These are phyloP conservation scores for Alternaria atra DNA, from an alignment of 2,329 filamentous ascomycete species.

Conservation along the genomic window DNA sequence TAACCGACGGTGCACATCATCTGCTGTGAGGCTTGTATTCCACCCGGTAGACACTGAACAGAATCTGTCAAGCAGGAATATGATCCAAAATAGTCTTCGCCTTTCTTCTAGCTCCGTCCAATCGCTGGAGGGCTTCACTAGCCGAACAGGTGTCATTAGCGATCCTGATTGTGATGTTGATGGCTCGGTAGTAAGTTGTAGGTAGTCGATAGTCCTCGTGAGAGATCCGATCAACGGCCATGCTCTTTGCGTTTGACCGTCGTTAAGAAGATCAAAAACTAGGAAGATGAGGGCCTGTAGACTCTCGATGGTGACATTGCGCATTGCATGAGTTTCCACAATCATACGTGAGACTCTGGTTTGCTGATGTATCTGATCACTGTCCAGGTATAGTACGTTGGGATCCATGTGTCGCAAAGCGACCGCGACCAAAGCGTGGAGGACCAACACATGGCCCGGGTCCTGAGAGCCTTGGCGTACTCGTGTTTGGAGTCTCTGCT, in stretches of 20 bases:
- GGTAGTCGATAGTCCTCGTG: constrained; percentile 45
- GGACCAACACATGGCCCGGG: constrained; percentile 31
- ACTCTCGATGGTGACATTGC: constrained; percentile 39
- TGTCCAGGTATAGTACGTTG: constrained; percentile 32
- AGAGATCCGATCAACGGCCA: constrained; percentile 48
- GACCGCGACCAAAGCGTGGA: constrained; percentile 42
- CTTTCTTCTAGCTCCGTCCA: constrained; percentile 47
- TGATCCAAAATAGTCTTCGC: constrained; percentile 44
- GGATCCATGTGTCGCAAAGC: constrained; percentile 42
- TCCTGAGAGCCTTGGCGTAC: constrained; percentile 29
- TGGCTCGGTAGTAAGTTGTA: constrained; percentile 44
- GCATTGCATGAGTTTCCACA: constrained; percentile 41
- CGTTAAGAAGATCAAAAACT: constrained; percentile 45
- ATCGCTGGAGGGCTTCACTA: constrained; percentile 36
- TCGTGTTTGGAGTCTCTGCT: constrained; percentile 37
- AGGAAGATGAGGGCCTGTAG: constrained; percentile 44
- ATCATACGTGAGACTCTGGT: constrained; percentile 40
- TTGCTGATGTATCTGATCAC: constrained; percentile 38
- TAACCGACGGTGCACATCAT: constrained; percentile 45
- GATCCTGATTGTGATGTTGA: constrained; percentile 34
- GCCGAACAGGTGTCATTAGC: constrained; percentile 42
- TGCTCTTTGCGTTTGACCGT: constrained; percentile 40
- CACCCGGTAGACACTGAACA: constrained; percentile 46
- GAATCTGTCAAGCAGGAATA: constrained; percentile 47
- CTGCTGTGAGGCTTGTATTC: constrained; percentile 46